phyloP scores from a whole-genome alignment of 2,329 filamentous ascomycete genomes.

The Trichoderma afroharzianum region DNA sequence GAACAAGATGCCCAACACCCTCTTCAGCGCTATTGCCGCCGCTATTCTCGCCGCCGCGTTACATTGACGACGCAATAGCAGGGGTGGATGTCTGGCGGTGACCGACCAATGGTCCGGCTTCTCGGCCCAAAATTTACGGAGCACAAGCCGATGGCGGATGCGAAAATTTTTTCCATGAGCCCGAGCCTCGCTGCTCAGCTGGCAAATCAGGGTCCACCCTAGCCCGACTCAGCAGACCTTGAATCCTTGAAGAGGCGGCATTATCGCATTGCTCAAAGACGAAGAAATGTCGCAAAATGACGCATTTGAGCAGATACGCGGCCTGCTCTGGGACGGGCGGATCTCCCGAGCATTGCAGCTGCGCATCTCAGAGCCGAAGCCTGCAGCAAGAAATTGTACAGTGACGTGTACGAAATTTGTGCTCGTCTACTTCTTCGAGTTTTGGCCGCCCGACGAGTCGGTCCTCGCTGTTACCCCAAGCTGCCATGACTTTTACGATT shows the following conservation, averaged over 20 bases:
- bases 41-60: slow-evolving; percentile 3
- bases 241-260: neutral
- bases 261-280: neutral
- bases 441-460: neutral
- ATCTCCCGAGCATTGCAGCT: neutral
- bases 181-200: slow-evolving; percentile 11
- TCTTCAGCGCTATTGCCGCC: slow-evolving; percentile 15
- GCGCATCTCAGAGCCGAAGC: neutral
- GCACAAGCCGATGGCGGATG: slow-evolving; percentile 1
- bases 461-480: neutral
- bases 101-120: neutral
- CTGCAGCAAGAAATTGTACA: neutral
- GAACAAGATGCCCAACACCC: slow-evolving; percentile 9
- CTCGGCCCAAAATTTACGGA: neutral
- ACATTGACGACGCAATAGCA: neutral
- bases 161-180: slow-evolving; percentile 15
- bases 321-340: neutral
- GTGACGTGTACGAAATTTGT: neutral
- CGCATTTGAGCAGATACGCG: neutral
- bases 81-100: slow-evolving; percentile 7
- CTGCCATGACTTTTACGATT: neutral
- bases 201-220: slow-evolving; percentile 1
- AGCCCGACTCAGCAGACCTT: neutral
- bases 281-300: neutral
- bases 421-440: neutral